Evolutionary conservation across 1,284 basidiomycete species (phyloP), one percentile per base, ranked within the genome.

Genomic region (Moniliophthora roreri): DNA sequence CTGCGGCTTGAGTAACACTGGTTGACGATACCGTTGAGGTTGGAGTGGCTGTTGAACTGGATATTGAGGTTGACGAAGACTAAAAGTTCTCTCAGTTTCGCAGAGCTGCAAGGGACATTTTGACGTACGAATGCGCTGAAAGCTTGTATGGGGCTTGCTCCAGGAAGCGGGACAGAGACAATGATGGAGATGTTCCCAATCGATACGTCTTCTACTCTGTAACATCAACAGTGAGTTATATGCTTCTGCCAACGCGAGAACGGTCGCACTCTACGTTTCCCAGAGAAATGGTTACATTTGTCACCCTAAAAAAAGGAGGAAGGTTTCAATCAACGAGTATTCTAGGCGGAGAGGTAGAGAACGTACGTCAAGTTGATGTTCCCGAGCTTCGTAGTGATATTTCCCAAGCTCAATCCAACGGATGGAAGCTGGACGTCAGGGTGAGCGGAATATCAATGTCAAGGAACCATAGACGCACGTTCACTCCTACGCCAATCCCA

Each of bases 291-390:
- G 59, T 60, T 7, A 60, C 59, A 44, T 60, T 60, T 21, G 59
- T 60, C 11, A 60, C 59, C 3, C 59, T 60, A 24, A 13, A 6
- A 11, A 10, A 46, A 34, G 20, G 15, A 32, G 24, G 28, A 49
- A 8, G 28, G 37, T 51, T 5, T 16, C 40, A 32, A 3, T 4
- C 34, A 32, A 36, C 23, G 32, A 26, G 35, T 13, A n/a, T 26
- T 36, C 6, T 36, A 24, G 15, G 24, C 8, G 26, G 11, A n/a
- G n/a, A n/a, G 11, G 18, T 38, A 35, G 18, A 15, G 46, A 28
- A 48, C 53, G 38, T 49, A 60, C 59, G 59, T 60, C 16, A 60
- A 50, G 36, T 60, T 60, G 39, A 60, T 58, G 39, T 60, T 60
- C n/a, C 59, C 59, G 23, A 60, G 20, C 45, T 60, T 60, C 4